Conservation (phyloP, 1,139 yeast species). For the Geotrichum citri-aurantii region DNA sequence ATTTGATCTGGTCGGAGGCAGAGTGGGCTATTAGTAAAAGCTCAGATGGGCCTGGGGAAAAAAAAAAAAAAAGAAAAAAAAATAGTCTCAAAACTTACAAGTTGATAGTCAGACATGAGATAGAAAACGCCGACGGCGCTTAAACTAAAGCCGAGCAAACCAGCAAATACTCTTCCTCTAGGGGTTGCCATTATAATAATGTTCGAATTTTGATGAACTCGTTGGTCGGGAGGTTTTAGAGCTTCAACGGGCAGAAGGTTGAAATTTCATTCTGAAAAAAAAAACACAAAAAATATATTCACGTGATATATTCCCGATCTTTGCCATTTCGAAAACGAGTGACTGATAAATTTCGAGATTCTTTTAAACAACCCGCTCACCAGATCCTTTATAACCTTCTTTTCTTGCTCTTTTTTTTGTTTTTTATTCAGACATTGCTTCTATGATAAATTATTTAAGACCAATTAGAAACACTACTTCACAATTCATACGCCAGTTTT, state of each 20-base stretch:
- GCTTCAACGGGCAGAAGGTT: no score
- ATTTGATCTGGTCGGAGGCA: slow-evolving; percentile 11
- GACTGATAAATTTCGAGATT: neutral
- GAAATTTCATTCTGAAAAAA: neutral
- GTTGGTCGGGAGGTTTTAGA: no score
- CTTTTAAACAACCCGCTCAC: neutral
- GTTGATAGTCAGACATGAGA: slow-evolving; percentile 18
- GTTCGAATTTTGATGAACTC: no score
- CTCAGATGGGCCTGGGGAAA: neutral
- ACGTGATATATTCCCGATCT: neutral
- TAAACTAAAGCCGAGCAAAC: slow-evolving; percentile 11
- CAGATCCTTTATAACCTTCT: neutral
- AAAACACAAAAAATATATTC: neutral
- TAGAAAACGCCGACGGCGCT: slow-evolving; percentile 12
- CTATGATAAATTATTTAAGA: neutral
- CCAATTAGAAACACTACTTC: neutral
- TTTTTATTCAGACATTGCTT: neutral
- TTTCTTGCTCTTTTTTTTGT: neutral
- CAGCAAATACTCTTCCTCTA: slow-evolving; percentile 17
- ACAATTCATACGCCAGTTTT: neutral
- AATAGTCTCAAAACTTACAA: slow-evolving; percentile 8
- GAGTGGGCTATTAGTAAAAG: neutral
- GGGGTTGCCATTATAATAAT: slow-evolving; percentile 5
- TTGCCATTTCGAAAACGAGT: neutral
- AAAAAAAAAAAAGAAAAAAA: neutral